Base-by-base conservation (phyloP, 2,329 filamentous ascomycete genomes). In the Cladosporium sp. region DNA sequence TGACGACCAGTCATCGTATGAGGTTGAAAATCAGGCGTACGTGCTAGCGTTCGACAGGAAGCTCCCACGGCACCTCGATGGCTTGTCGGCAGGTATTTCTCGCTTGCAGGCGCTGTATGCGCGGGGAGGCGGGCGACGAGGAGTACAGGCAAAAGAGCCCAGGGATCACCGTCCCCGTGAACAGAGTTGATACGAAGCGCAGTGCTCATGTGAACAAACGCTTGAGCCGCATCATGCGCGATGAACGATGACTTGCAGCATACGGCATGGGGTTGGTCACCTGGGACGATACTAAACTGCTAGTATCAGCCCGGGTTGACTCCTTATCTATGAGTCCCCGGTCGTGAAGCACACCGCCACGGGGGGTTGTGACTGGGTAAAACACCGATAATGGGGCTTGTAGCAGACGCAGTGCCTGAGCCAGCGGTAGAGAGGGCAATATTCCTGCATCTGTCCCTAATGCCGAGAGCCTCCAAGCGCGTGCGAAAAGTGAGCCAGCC, bases 171-270 rank as follows among this genome's bases (percentile, higher is more conserved):
- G 28, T 34, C 20, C 28, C 45, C 45, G 45, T 49, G 45, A 25
- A 34, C 28, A 28, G 47, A 11, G 47, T n/a, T 36, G 28, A 51
- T 51, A 51, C 49, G 49, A 34, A 19, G 36, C 30, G 30, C 37
- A 20, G 25, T 15, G 49, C 49, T 51, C 49, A 51, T 39, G 49
- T 51, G 49, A 39, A 34, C 49, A 36, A 22, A 17, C 7, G 11
- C 25, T 47, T 47, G 22, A 43, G 51, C 51, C 51, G 51, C 39
- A 42, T 34, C 36, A 50, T 50, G 45, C 45, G 45, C 45, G 45
- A 34, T 25, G 15, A 42, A 55, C 25, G 39, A 43, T 36, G 51
- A 43, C 39, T 55, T 36, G 28, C 51, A 55, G 39, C 17, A 8
- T 11, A 19, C 34, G 36, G 49, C 19, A 34, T 39, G 49, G 49